Base-by-base conservation (phyloP, 2,329 filamentous ascomycete species). In the Colletotrichum musae region DNA sequence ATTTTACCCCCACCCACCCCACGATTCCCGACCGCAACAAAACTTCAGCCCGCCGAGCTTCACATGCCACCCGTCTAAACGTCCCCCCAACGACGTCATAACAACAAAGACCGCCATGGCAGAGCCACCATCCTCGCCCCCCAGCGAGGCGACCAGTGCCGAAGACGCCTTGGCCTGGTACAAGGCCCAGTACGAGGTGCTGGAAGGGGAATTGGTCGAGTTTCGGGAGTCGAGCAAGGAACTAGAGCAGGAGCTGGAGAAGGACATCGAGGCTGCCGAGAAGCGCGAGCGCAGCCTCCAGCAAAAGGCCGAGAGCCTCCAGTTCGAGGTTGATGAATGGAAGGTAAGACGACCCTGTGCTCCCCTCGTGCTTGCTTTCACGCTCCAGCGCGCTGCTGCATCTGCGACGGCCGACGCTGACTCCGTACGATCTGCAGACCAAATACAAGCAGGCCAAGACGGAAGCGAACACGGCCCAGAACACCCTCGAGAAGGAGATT, bases 271-370 rank as follows among this genome's bases (percentile, higher is more conserved):
- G 76, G 92, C 94, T 52, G 95, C 95, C 52, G 96, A 99, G 85
- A 97, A 97, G 84, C 90, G 94, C 75, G 95, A 98, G 83, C 89
- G 94, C 72, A 86, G 91, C 72, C 82, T 98, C 74, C 92, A 95
- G 79, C 92, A 97, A 80, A 97, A 95, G 84, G 92, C 94, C 1
- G 95, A 98, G 80, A 88, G 87, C 45, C 81, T 97, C 72, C 90
- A 88, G 58, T 99, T 94, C 77, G 95, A 98, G 80, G 95, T 96
- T 0, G 94, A 98, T 68, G 96, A 99, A 82, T 99, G 96, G 96
- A 98, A 98, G 91, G 94, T 75, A 39, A 62, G 68, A 58, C 52
- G 5, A 28, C n/a, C 28, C 47, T 15, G 32, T 24, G 6, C 21
- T 24, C 47, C 6, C 21, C 18, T n/a, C 16, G 41, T n/a, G 41